phyloP scores from a whole-genome alignment of 371 early-diverging fungal genomes.

The Apophysomyces sp. region DNA sequence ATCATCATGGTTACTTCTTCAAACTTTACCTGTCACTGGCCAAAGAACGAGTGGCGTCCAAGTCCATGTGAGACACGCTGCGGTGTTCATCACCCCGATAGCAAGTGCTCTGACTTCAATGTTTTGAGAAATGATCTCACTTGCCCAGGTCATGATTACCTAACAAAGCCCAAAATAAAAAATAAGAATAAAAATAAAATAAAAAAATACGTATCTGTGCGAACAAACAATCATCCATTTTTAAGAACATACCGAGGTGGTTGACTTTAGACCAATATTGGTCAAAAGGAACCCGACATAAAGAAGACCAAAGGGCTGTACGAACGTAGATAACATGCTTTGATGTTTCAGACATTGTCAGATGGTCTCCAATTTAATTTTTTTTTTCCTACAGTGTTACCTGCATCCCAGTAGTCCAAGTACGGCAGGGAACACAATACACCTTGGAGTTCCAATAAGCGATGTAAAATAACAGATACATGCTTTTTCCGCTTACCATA shows the following conservation, averaged over 20 bases:
- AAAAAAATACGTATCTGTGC: too few species aligned
- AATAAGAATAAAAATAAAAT: too few species aligned
- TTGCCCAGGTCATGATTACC: slow-evolving; percentile 63
- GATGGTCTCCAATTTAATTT: not conserved
- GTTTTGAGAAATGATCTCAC: slow-evolving; percentile 37
- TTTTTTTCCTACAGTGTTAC: not conserved
- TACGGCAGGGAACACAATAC: slow-evolving; percentile 29
- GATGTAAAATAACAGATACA: too few species aligned
- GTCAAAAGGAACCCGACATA: slow-evolving; percentile 10
- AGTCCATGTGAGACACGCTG: slow-evolving; percentile 1
- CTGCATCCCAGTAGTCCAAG: slow-evolving; percentile 35
- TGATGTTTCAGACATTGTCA: not conserved
- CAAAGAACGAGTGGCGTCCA: not conserved
- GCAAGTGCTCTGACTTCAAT: slow-evolving; percentile 40
- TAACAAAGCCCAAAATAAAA: too few species aligned
- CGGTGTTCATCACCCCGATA: slow-evolving; percentile 48
- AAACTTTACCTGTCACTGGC: not conserved
- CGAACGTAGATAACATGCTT: slow-evolving; percentile 12
- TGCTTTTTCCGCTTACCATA: slow-evolving; percentile 24
- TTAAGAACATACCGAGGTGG: slow-evolving; percentile 28
- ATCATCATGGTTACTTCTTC: not conserved
- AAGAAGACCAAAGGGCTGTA: not conserved
- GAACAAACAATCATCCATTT: slow-evolving; percentile 29
- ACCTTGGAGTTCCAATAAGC: slow-evolving; percentile 12
- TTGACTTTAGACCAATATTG: not conserved